Evolutionary conservation across 2,329 filamentous ascomycete genomes (phyloP).

Genomic region (Parastagonospora avenae): DNA sequence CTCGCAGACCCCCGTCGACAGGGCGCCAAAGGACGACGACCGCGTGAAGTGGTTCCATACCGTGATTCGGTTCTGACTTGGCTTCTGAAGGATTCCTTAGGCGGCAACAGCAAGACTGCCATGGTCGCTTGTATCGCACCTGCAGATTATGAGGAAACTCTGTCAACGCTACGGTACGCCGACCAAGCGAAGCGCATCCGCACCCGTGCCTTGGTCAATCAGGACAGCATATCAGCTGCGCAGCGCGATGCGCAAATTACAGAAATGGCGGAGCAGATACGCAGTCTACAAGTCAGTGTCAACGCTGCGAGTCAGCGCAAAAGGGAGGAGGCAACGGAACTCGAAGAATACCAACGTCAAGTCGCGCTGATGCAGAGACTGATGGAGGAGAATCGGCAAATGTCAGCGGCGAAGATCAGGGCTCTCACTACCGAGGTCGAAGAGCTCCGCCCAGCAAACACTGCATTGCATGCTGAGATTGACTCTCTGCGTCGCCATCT

Average conservation of each 20-base stretch:
- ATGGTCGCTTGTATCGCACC: conserved; percentile 99
- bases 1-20: conserved; percentile 71
- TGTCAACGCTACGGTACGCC: conserved; percentile 94
- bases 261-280: conserved; percentile 95
- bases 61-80: conserved; percentile 83
- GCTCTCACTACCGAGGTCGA: conserved; percentile 66
- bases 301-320: conserved; percentile 66
- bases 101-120: conserved; percentile 96
- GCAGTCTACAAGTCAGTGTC: conserved; percentile 76
- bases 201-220: conserved; percentile 91
- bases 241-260: conserved; percentile 93
- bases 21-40: conserved; percentile 46
- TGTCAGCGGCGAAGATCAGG: conserved; percentile 92
- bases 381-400: conserved; percentile 92
- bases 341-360: conserved; percentile 94
- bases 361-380: conserved; percentile 89
- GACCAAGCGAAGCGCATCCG: conserved; percentile 98
- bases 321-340: conserved; percentile 79
- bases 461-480: conserved; percentile 73
- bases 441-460: conserved; percentile 52
- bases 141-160: conserved; percentile 94
- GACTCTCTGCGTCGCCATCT: conserved; percentile 87
- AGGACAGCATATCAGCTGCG: conserved; percentile 89
- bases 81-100: conserved; percentile 93
- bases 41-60: conserved; percentile 79